phyloP scores from a whole-genome alignment of 2,329 filamentous ascomycete species.

The Periconia macrospinosa region DNA sequence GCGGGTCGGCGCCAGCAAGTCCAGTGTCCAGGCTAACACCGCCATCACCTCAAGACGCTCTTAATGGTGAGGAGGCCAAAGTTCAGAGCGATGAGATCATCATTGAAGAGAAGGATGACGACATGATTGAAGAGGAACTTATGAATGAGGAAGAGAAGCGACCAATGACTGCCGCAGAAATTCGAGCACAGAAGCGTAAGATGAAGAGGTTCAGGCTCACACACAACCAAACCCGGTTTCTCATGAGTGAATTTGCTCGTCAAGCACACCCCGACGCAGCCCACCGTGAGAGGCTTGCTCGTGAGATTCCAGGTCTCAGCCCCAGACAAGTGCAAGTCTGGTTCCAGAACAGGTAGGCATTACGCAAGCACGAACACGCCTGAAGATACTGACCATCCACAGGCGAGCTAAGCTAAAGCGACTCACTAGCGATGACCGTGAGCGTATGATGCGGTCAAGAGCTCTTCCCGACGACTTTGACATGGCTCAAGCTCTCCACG shows the following conservation, averaged over 20 bases:
- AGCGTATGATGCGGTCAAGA: constrained; percentile 63
- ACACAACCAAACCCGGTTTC: constrained; percentile 93
- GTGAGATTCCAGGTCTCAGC: constrained; percentile 88
- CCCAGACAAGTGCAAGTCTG: constrained; percentile 95
- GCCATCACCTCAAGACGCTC: constrained; percentile 42
- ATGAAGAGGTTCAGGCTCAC: constrained; percentile 86
- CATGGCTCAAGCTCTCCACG: constrained; percentile 61
- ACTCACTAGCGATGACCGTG: constrained; percentile 62
- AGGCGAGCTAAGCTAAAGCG: constrained; percentile 65
- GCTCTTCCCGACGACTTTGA: constrained; percentile 63
- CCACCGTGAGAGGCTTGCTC: constrained; percentile 81
- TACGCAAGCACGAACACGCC: neutral
- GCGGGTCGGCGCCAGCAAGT: constrained; percentile 50
- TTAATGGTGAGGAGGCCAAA: constrained; percentile 42
- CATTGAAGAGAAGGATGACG: constrained; percentile 41
- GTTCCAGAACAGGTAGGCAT: constrained; percentile 90
- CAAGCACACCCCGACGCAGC: constrained; percentile 93
- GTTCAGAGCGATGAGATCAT: constrained; percentile 42
- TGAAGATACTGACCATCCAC: constrained; percentile 14
- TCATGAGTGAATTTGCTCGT: constrained; percentile 96
- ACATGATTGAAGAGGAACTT: constrained; percentile 21
- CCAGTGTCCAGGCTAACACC: constrained; percentile 51
- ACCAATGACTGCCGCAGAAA: constrained; percentile 51
- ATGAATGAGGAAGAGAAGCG: constrained; percentile 36
- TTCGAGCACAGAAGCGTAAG: constrained; percentile 54